Base-by-base conservation (phyloP, 306 rosid genomes). In the Boehmeria nivea region DNA sequence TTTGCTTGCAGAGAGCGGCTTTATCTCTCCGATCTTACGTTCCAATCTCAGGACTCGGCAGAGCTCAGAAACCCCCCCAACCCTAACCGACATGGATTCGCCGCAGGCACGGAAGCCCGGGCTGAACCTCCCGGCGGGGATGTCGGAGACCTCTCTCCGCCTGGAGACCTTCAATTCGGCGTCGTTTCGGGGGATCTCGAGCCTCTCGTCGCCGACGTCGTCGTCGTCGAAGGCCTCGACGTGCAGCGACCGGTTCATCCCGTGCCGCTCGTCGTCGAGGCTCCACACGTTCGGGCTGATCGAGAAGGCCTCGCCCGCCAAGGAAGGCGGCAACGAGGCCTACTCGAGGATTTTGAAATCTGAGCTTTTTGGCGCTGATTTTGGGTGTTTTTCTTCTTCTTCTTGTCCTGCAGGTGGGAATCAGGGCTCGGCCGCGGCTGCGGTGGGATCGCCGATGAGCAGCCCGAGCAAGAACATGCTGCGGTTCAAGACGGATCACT, bases 181-280 rank as follows among this genome's bases (percentile, higher is more conserved):
- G 37, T 78, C 95, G 1, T 63, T 73, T 0, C 78, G 84, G 1
- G 80, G 81, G 1, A 42, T 72, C 21, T 64, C 82, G 14, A n/a
- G n/a, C n/a, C n/a, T n/a, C n/a, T 67, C 36, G 47, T 65, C 55
- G 72, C 19, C 36, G 36, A 61, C 75, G 3, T 72, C 81, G 28
- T 57, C 74, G 6, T 81, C 95, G 0, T 82, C 95, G 0, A 83
- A 76, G 51, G 49, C 83, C 12, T 84, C 94, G 0, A 67, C 76
- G 0, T 87, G 96, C 61, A 93, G 99, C 44, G 99, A 93, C 61
- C 76, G 99, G 59, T 93, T 93, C 90, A 93, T 93, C 9, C 99
- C 99, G 0, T 93, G 99, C 62, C 81, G 99, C 54, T 93, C 99
- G 0, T 88, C 96, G 2, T 93, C 99, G 0, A 70, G 99, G 72